These are phyloP conservation scores for Hanseniaspora lachancei DNA, from an alignment of 805 yeast genomes.

Conservation along the genomic window DNA sequence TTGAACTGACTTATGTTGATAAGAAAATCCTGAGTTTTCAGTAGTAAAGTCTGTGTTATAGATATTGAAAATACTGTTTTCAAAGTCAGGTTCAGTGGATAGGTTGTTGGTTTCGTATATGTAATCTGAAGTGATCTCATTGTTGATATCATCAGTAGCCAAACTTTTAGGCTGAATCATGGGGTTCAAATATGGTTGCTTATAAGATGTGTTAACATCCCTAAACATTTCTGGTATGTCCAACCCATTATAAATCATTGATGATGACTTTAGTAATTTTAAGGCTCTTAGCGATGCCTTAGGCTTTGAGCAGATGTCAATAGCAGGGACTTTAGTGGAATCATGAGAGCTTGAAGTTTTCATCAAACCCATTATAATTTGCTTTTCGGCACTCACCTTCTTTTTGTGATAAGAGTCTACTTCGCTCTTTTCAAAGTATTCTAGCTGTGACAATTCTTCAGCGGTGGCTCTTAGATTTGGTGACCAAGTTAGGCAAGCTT, in stretches of 20 bases:
- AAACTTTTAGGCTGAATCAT: neutral
- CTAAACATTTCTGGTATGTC: neutral
- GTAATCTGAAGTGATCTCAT: neutral
- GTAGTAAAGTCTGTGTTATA: neutral
- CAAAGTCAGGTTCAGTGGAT: neutral
- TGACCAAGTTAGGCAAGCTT: constrained; percentile 56
- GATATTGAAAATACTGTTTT: constrained; percentile 6
- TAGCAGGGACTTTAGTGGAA: neutral
- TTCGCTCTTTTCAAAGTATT: constrained; percentile 41
- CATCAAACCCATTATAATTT: neutral
- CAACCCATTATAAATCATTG: neutral
- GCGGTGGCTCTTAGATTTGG: constrained; percentile 52
- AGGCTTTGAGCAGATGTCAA: neutral
- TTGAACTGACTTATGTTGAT: neutral
- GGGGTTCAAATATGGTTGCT: too few relatives aligned
- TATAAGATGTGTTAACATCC: neutral
- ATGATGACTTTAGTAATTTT: neutral
- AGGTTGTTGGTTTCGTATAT: neutral
- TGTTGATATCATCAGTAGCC: neutral
- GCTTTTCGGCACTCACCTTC: neutral
- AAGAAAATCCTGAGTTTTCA: neutral
- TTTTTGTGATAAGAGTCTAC: neutral
- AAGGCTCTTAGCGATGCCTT: neutral
- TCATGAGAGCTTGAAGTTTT: neutral
- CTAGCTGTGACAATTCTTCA: constrained; percentile 34